Evolutionary conservation across 116 monocot species (phyloP).

Genomic region (Posidonia oceanica): DNA sequence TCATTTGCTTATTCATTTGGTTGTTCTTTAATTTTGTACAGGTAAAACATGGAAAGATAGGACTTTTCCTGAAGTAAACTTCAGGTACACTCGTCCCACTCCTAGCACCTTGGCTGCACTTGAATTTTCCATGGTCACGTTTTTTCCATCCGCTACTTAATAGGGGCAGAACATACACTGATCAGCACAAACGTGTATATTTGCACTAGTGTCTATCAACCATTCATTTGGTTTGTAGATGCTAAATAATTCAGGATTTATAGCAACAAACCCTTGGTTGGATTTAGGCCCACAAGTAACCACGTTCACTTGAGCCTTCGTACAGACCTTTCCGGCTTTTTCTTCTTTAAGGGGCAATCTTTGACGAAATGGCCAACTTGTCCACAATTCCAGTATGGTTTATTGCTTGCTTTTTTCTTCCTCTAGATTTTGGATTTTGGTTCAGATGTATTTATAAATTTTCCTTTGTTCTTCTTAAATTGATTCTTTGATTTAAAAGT

Average conservation of each 20-base stretch:
- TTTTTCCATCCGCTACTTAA: background rate
- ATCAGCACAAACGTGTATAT: background rate
- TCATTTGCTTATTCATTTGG: too few relatives aligned
- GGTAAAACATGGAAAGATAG: background rate
- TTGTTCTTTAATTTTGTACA: too few relatives aligned
- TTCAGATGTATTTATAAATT: background rate
- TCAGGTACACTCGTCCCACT: background rate
- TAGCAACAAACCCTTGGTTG: background rate
- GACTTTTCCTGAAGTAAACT: background rate
- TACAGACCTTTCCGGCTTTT: background rate
- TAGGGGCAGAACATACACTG: background rate
- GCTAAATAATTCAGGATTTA: background rate
- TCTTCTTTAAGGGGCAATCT: background rate
- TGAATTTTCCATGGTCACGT: background rate
- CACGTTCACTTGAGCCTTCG: background rate
- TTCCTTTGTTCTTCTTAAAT: too few relatives aligned
- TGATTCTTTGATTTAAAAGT: too few relatives aligned
- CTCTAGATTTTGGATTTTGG: background rate
- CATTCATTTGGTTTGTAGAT: background rate
- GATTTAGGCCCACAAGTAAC: background rate
- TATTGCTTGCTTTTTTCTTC: background rate
- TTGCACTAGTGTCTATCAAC: background rate
- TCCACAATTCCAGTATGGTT: background rate
- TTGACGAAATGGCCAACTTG: background rate
- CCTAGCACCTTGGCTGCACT: too few relatives aligned